A percentile compares a stretch with the other conserved stretches of the same genome.
Conservation (phyloP, 176 grass and related monocot species). For the maize (Zea mays) region Zm-B73-REFERENCE-NAM-5.0 NC_050098.1:153738001-153738500, state of each 20-base stretch:
- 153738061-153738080: constrained; percentile 59
- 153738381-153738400: constrained; percentile 58
- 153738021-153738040: constrained; percentile 68
- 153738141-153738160: constrained; percentile 58
- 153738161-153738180: constrained; percentile 70
- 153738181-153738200: constrained; percentile 92
- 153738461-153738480: constrained; percentile 66
- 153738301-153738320: constrained; percentile 38
- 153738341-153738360: constrained; percentile 64
- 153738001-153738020: constrained; percentile 70
- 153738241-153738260: constrained; percentile 55
- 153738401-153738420: constrained; percentile 73
- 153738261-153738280: constrained; percentile 45
- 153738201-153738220: constrained; percentile 80
- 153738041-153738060: constrained; percentile 60
- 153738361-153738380: constrained; percentile 53
- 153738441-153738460: constrained; percentile 62
- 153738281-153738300: constrained; percentile 56
- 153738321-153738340: constrained; percentile 46
- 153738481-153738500: constrained; percentile 66
- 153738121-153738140: constrained; percentile 66
- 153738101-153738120: constrained; percentile 65
- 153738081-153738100: constrained; percentile 63
- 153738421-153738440: constrained; percentile 69
- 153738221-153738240: constrained; percentile 79